These are phyloP conservation scores for Anisodus acutangulus DNA, from an alignment of 257 asterid species.

Conservation along the genomic window DNA sequence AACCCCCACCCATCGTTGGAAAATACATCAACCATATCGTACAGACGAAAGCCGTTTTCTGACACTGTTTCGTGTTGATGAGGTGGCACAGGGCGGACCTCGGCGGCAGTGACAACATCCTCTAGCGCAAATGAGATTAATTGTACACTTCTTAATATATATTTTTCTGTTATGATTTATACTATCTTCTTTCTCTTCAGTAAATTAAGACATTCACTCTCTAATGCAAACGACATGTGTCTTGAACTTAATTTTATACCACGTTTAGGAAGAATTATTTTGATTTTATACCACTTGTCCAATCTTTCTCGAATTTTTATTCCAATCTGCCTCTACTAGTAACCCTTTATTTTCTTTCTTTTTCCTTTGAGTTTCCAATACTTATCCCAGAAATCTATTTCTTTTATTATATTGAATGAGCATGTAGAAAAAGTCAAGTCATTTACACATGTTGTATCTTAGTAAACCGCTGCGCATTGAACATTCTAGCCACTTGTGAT, in stretches of 20 bases:
- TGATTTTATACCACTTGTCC: too few relatives aligned
- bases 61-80: background rate
- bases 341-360: background rate
- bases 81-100: slow-evolving; percentile 32
- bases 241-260: too few relatives aligned
- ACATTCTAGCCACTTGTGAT: background rate
- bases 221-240: too few relatives aligned
- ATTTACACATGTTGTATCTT: background rate
- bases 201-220: too few relatives aligned
- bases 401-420: background rate
- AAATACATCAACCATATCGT: slow-evolving; percentile 30
- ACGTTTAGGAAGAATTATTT: too few relatives aligned
- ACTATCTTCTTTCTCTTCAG: too few relatives aligned
- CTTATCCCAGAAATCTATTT: background rate
- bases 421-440: background rate
- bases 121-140: background rate
- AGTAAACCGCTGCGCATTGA: background rate
- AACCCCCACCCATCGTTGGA: slow-evolving; percentile 40
- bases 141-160: too few relatives aligned
- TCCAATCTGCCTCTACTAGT: background rate
- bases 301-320: background rate
- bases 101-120: slow-evolving; percentile 26
- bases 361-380: background rate
- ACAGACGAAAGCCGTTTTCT: background rate
- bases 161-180: too few relatives aligned